These are phyloP conservation scores for Sugiyamaella castrensis DNA, from an alignment of 1,139 yeast species.

Conservation along the genomic window DNA sequence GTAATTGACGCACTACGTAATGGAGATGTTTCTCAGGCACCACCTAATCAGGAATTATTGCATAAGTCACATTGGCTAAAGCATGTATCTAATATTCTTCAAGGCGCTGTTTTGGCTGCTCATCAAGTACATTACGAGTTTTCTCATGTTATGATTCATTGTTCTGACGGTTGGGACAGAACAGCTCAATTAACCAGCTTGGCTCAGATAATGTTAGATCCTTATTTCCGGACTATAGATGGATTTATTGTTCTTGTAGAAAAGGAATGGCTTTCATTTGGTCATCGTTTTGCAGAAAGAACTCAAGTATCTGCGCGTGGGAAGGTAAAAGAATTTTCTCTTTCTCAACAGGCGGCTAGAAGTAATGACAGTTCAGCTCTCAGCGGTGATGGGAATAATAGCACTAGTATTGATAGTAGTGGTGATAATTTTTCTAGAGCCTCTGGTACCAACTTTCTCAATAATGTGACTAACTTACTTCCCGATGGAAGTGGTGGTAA, in stretches of 20 bases:
- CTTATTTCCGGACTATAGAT: conserved; percentile 78
- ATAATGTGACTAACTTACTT: conserved; percentile 32
- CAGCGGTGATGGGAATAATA: too few species aligned
- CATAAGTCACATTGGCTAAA: conserved; percentile 78
- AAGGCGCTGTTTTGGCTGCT: conserved; percentile 73
- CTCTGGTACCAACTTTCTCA: conserved; percentile 26
- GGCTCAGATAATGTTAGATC: conserved; percentile 85
- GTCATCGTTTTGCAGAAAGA: conserved; percentile 83
- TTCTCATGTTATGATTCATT: conserved; percentile 82
- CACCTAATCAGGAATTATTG: conserved; percentile 47
- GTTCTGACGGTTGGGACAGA: conserved; percentile 99
- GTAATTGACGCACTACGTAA: conserved; percentile 62
- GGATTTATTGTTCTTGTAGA: conserved; percentile 86
- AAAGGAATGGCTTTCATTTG: conserved; percentile 94
- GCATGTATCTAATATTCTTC: conserved; percentile 63
- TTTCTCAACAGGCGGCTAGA: conserved; percentile 7
- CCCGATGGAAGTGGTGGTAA: conserved; percentile 19
- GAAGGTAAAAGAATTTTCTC: conserved; percentile 8
- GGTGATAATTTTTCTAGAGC: background rate
- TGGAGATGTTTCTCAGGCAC: conserved; percentile 55
- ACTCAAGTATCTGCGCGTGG: conserved; percentile 45
- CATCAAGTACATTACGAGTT: conserved; percentile 78
- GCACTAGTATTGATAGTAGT: too few species aligned
- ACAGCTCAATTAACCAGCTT: conserved; percentile 86
- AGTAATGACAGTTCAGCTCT: background rate